A percentile compares a stretch with the other conserved stretches of the same genome.
phyloP scores from a whole-genome alignment of 2,329 filamentous ascomycete species.

The Knoxdaviesia capensis region DNA sequence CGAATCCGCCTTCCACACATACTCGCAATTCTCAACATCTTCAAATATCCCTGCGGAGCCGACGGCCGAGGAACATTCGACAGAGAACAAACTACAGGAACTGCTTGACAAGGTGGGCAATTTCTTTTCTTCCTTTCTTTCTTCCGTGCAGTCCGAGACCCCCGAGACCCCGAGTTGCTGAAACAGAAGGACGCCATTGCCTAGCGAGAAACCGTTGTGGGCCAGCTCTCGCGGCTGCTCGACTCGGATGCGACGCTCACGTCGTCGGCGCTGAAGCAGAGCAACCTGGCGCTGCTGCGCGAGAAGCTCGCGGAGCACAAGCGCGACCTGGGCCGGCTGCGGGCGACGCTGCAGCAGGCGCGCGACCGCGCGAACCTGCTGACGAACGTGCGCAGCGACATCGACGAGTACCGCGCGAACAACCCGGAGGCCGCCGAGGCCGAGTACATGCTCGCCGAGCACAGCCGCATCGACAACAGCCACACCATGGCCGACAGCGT shows the following conservation, averaged over 20 bases:
- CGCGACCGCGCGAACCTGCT: conserved; percentile 81
- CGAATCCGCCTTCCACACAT: conserved; percentile 63
- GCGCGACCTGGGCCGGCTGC: conserved; percentile 60
- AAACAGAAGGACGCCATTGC: too few species aligned
- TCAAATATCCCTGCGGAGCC: conserved; percentile 65
- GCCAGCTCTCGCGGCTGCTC: conserved; percentile 69
- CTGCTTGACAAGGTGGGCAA: conserved; percentile 54
- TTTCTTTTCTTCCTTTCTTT: neutral
- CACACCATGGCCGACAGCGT: conserved; percentile 80
- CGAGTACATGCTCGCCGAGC: conserved; percentile 93
- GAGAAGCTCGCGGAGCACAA: conserved; percentile 79
- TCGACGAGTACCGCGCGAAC: conserved; percentile 65
- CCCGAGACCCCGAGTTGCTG: too few species aligned
- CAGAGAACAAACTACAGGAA: conserved; percentile 67
- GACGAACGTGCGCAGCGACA: conserved; percentile 77
- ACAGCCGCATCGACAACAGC: conserved; percentile 67
- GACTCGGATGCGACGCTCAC: conserved; percentile 79
- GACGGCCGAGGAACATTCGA: conserved; percentile 62
- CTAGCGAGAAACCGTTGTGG: conserved; percentile 64
- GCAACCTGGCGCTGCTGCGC: conserved; percentile 78
- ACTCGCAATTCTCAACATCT: conserved; percentile 75
- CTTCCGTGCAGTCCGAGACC: too few species aligned
- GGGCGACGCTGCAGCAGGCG: conserved; percentile 50
- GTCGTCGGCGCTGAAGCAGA: conserved; percentile 88
- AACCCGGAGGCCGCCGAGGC: conserved; percentile 73